Evolutionary conservation across 768 basidiomycete genomes (phyloP), one percentile per base, ranked within the genome.

Genomic region (Leccinum barrowsii): DNA sequence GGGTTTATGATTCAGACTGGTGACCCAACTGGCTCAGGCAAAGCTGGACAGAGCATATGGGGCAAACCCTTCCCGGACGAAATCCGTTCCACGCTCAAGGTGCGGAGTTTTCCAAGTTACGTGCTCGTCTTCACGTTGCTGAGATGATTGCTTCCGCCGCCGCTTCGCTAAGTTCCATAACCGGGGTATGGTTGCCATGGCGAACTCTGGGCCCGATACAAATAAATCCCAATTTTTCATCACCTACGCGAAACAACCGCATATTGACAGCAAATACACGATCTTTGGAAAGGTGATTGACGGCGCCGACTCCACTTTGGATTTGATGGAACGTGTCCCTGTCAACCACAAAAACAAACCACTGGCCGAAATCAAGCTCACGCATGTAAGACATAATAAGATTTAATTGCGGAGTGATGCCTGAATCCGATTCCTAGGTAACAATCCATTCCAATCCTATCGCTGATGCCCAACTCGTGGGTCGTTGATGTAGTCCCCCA

Each of bases 241-340:
- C 67, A 86, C 92, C 3, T 98, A 98, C 70, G 78, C 89, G 2
- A 98, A 98, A 71, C 96, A 98, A 65, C 76, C 91, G 1, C 95
- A 97, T 71, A 83, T 99, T 15, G 96, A 99, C 69, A 87, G 87
- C 62, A 98, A 97, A 71, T 90, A 91, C 74, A 93, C 93, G 15
- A 97, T 98, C 54, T 86, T 98, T 60, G 96, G 94, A 57, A 93
- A 90, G 78, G 94, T 99, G n/a, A 98, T 99, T 64, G 97, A 99
- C 69, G 97, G 97, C 19, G 83, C 82, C n/a, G 95, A 99, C 70
- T 85, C 92, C 4, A 92, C 95, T 5, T 76, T 99, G 48, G 97
- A 98, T 65, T 81, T 82, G n/a, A 93, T 98, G 84, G 97, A 98
- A 71, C 84, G 87, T 22, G 86, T 88, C 1, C 93, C 94, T 1